Conservation (phyloP, 2,329 filamentous ascomycete species). For the Cladophialophora carrionii region DNA sequence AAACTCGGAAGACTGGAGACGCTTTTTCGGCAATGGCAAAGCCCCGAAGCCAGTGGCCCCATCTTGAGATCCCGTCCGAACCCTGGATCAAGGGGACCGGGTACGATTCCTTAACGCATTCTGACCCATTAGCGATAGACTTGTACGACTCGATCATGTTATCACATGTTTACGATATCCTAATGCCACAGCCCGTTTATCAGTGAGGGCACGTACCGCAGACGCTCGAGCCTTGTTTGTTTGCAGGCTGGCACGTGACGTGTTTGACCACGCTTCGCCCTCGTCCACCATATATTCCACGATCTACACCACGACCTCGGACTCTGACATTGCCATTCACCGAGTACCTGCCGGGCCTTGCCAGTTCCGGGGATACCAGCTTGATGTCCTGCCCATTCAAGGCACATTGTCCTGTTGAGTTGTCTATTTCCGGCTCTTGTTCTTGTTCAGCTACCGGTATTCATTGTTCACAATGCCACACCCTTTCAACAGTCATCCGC, state of each 20-base stretch:
- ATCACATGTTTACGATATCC: slow-evolving; percentile 7
- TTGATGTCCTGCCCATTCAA: neutral
- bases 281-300: neutral
- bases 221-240: slow-evolving; percentile 11
- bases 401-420: neutral
- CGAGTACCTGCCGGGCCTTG: neutral
- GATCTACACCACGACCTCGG: neutral
- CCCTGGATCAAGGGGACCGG: slow-evolving; percentile 8
- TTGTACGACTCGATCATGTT: neutral
- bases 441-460: neutral
- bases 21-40: slow-evolving; percentile 28
- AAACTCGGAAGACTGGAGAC: slow-evolving; percentile 33
- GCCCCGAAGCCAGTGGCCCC: neutral
- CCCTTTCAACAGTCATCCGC: slow-evolving; percentile 7
- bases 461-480: slow-evolving; percentile 19
- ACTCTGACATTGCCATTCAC: neutral
- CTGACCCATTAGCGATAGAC: slow-evolving; percentile 1
- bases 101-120: neutral
- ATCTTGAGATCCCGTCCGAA: neutral
- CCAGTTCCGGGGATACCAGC: neutral
- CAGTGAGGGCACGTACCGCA: neutral
- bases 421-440: slow-evolving; percentile 17
- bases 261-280: too few relatives aligned
- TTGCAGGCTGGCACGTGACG: slow-evolving; percentile 3
- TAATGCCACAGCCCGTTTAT: neutral